Base-by-base conservation (phyloP, 768 basidiomycete species). In the Phanerochaete carnosa region DNA sequence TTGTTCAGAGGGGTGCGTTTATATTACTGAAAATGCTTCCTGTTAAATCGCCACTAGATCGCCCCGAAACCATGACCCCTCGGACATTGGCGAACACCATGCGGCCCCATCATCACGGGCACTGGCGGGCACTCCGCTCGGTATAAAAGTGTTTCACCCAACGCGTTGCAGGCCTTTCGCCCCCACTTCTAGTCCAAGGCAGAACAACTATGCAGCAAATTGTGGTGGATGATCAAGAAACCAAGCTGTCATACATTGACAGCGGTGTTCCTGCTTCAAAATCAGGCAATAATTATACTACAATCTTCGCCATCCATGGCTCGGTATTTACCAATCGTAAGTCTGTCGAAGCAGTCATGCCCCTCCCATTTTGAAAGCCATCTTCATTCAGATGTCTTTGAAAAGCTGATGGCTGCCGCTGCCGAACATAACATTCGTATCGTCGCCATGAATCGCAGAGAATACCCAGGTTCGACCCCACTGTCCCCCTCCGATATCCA, bases 401-500 rank as follows among this genome's bases (percentile, higher is more conserved):
- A 39, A 8, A 60, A 55, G 23, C 53, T 69, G 4, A 50, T 51
- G 16, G 66, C 26, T 57, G 60, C 11, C 30, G 65, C 35, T 61
- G 66, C 1, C 23, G 45, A 16, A 11, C 29, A 57, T 45, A 63
- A 64, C 28, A 39, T 69, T 1, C 68, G 71, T 25, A 23, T 70
- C 46, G 64, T 72, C 15, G 35, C 60, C 12, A 32, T 70, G 1
- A 71, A 65, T 45, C 59, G 64, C 23, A 66, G 71, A n/a, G 71
- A 68, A 62, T 72, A 69, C 39, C 65, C 63, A 0, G 65, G 69
- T 4, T 64, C 71, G 4, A 53, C 63, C 5, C 66, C 66, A 2
- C 66, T 58, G 63, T 57, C 65, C 1, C 16, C 53, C 5, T 37
- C 39, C 3, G 68, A 70, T 22, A 33, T 57, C 45, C 55, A 28